A percentile compares a stretch with the other conserved stretches of the same genome.
phyloP scores from a whole-genome alignment of 106 monocot species.

The Dioscorea alata region DNA sequence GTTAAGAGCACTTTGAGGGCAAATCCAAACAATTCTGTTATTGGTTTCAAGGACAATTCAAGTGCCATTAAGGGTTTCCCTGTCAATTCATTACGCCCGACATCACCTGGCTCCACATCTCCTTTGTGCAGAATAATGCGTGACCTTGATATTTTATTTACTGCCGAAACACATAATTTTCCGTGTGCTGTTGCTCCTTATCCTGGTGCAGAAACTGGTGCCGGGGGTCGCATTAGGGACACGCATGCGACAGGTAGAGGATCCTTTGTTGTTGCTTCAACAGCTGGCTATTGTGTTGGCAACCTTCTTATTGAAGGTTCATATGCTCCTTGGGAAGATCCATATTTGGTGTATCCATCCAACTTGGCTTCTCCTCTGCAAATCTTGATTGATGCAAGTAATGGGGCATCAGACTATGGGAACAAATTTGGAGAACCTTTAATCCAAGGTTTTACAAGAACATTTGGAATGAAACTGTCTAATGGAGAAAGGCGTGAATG shows the following conservation, averaged over 20 bases:
- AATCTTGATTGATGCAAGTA: conserved; percentile 78
- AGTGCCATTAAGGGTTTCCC: conserved; percentile 87
- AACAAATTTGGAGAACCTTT: conserved; percentile 97
- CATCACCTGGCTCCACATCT: conserved; percentile 44
- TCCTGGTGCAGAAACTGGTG: conserved; percentile 97
- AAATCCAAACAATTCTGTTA: conserved; percentile 87
- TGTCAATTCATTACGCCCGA: conserved; percentile 45
- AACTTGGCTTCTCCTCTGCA: conserved; percentile 85
- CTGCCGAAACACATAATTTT: conserved; percentile 97
- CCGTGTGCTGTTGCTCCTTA: conserved; percentile 98
- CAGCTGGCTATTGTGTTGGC: conserved; percentile 95
- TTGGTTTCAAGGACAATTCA: conserved; percentile 97
- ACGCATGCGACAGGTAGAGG: conserved; percentile 95
- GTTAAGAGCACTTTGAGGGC: conserved; percentile 80
- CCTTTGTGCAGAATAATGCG: conserved; percentile 14
- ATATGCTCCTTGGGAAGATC: conserved; percentile 87
- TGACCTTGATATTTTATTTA: conserved; percentile 78
- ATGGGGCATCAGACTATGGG: conserved; percentile 94
- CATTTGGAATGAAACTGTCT: conserved; percentile 71
- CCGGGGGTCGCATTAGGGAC: conserved; percentile 90
- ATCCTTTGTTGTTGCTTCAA: conserved; percentile 87
- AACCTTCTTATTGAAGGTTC: conserved; percentile 83
- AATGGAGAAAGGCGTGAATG: conserved; percentile 90
- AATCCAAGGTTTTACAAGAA: conserved; percentile 87
- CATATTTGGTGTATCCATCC: conserved; percentile 59